phyloP scores from a whole-genome alignment of 345 rosid genomes.

The Dipteronia dyeriana region DNA sequence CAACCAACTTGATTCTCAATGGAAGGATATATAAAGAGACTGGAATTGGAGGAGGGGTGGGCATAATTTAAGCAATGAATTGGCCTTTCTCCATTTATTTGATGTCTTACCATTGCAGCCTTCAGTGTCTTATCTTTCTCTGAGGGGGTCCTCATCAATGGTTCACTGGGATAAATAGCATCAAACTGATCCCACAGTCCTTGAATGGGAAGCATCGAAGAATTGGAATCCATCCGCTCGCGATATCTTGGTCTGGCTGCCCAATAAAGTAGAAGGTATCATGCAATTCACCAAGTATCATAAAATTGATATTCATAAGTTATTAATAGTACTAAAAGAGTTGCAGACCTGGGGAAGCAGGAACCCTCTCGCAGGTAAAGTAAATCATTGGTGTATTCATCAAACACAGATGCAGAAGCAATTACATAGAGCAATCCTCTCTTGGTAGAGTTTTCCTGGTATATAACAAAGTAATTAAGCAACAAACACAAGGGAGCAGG shows the following conservation, averaged over 20 bases:
- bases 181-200: constrained; percentile 22
- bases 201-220: constrained; percentile 14
- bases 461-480: background rate
- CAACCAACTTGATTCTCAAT: background rate
- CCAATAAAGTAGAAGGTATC: background rate
- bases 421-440: constrained; percentile 31
- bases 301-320: background rate
- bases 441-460: constrained; percentile 27
- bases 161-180: constrained; percentile 8
- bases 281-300: background rate
- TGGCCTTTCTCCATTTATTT: background rate
- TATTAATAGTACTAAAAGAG: background rate
- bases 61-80: background rate
- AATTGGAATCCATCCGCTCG: background rate
- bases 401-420: constrained; percentile 23
- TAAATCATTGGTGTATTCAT: constrained; percentile 31
- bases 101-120: constrained; percentile 22
- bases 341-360: constrained; percentile 26
- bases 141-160: constrained; percentile 4
- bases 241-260: constrained; percentile 30
- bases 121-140: constrained; percentile 11
- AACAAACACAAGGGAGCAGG: background rate
- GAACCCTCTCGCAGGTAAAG: constrained; percentile 32
- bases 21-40: background rate
- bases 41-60: background rate